phyloP scores from a whole-genome alignment of 1,139 yeast species.

The Yamadazyma triangularis region DNA sequence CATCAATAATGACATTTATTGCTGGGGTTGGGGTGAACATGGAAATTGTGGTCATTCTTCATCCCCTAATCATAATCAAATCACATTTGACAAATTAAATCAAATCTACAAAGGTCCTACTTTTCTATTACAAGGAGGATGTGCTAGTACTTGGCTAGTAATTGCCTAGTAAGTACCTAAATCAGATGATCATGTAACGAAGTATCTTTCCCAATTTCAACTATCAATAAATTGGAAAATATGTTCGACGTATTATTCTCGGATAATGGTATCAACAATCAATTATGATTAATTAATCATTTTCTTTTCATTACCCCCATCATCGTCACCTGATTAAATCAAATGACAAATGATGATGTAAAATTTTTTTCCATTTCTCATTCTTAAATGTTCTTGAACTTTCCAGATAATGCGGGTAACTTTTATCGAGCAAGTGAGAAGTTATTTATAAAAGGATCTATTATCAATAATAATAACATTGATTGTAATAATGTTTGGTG shows the following conservation, averaged over 20 bases:
- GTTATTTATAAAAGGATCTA: no score
- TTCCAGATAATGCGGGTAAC: conserved; percentile 1
- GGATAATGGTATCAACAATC: conserved; percentile 60
- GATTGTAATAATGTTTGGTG: conserved; percentile 41
- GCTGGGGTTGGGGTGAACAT: conserved; percentile 99
- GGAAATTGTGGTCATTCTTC: conserved; percentile 75
- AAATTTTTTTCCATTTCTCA: conserved; percentile 6
- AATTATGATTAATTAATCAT: no score
- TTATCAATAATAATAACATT: no score
- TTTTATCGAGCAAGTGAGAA: background rate
- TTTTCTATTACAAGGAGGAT: conserved; percentile 34
- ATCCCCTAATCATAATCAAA: conserved; percentile 17
- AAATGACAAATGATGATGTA: no score
- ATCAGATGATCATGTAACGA: conserved; percentile 50
- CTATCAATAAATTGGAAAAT: conserved; percentile 68
- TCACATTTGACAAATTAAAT: conserved; percentile 37
- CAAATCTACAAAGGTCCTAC: conserved; percentile 28
- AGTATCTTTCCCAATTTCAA: conserved; percentile 78
- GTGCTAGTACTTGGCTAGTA: conserved; percentile 43
- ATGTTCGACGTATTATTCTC: conserved; percentile 67
- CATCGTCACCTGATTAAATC: no score
- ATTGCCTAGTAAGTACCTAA: conserved; percentile 2
- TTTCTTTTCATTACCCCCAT: conserved; percentile 24
- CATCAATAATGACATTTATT: conserved; percentile 32
- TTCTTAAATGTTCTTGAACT: conserved; percentile 2